Percentiles rank a stretch among this genome's conserved stretches.
phyloP scores from a whole-genome alignment of 768 basidiomycete genomes.

The Tylopilus felleus region DNA sequence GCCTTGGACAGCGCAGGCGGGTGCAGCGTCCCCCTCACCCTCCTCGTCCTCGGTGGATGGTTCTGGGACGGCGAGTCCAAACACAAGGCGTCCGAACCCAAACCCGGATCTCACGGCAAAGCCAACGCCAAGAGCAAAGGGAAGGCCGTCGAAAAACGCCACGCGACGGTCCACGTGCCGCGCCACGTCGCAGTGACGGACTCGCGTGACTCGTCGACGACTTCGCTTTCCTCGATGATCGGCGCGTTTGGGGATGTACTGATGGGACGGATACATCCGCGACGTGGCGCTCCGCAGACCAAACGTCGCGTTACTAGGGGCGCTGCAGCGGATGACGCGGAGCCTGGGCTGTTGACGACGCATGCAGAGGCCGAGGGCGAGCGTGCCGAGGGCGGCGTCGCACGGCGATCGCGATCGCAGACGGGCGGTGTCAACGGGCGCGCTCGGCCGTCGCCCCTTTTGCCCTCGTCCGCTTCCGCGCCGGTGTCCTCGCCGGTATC shows the following conservation, averaged over 20 bases:
- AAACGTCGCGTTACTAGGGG: background rate
- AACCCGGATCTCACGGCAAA: background rate
- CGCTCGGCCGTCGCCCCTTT: background rate
- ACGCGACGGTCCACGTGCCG: background rate
- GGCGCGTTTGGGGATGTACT: conserved; percentile 18
- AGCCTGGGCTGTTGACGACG: conserved; percentile 4
- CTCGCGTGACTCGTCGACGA: conserved; percentile 13
- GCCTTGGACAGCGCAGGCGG: conserved; percentile 66
- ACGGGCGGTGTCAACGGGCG: background rate
- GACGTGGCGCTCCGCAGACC: background rate
- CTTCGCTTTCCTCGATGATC: conserved; percentile 21
- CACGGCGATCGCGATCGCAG: background rate
- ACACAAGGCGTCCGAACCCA: background rate
- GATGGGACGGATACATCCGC: conserved; percentile 6
- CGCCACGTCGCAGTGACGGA: background rate
- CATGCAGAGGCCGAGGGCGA: conserved; percentile 4
- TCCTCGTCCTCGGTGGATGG: conserved; percentile 91
- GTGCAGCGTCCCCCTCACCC: conserved; percentile 83
- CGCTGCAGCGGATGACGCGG: conserved; percentile 1
- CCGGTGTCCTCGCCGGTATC: background rate
- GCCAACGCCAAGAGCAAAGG: conserved; percentile 6
- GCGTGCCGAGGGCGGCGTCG: background rate
- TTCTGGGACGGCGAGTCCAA: conserved; percentile 54
- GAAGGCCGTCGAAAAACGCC: conserved; percentile 1
- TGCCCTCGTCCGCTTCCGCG: background rate